A percentile compares a stretch with the other conserved stretches of the same genome.
These are phyloP conservation scores for Candida quercuum DNA, from an alignment of 805 yeast genomes.

Conservation along the genomic window DNA sequence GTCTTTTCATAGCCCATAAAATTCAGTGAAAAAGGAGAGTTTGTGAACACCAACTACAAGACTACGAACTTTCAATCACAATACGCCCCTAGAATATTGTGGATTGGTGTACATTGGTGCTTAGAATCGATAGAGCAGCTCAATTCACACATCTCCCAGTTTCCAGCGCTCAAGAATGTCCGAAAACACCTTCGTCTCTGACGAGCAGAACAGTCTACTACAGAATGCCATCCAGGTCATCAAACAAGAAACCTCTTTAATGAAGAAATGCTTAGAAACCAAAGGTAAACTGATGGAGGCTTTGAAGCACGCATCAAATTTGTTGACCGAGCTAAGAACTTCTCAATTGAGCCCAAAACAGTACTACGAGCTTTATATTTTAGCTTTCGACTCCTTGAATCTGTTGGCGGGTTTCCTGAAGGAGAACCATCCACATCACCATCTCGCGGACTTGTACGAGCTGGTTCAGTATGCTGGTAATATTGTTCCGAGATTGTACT, in stretches of 20 bases:
- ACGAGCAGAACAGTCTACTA: conserved; percentile 27
- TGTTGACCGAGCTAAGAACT: conserved; percentile 77
- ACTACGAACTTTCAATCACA: too few species aligned
- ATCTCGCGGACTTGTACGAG: conserved; percentile 86
- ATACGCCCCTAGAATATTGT: too few species aligned
- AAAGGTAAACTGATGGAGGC: conserved; percentile 79
- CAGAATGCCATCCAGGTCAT: conserved; percentile 47
- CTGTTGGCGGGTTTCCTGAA: conserved; percentile 57
- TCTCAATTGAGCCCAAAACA: conserved; percentile 77
- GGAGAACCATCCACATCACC: conserved; percentile 63
- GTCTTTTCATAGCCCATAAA: neutral
- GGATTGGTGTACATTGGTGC: too few species aligned
- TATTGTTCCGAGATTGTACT: conserved; percentile 83
- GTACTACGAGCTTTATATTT: conserved; percentile 86
- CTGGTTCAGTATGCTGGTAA: conserved; percentile 94
- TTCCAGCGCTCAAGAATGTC: neutral
- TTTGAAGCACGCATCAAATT: conserved; percentile 76
- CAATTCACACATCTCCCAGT: neutral
- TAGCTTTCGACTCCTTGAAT: conserved; percentile 78
- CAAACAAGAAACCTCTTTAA: conserved; percentile 62
- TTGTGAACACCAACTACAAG: too few species aligned
- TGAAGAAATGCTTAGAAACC: conserved; percentile 71
- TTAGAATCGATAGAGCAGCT: neutral
- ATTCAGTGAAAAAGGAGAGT: neutral
- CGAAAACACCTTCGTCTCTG: conserved; percentile 3